Percentiles rank a stretch among this genome's conserved stretches.
Evolutionary conservation across 106 monocot genomes (phyloP).

Genomic region (Dendrobium nobile): DNA sequence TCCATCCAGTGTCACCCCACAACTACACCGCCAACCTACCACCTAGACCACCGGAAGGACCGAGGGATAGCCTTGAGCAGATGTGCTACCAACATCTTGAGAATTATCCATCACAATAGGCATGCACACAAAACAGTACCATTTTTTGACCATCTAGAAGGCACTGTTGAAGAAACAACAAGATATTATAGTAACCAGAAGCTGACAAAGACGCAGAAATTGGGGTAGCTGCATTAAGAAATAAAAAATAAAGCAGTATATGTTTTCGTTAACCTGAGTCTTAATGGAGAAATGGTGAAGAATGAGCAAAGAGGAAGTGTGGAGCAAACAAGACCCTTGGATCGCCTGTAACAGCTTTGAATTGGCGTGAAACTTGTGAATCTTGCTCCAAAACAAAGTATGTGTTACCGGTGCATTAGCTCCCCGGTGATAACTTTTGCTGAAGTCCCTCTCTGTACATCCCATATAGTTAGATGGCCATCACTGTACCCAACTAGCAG

Average conservation of each 20-base stretch:
- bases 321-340: conserved; percentile 80
- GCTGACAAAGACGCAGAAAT: neutral
- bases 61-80: conserved; percentile 50
- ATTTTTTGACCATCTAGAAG: conserved; percentile 82
- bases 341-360: conserved; percentile 87
- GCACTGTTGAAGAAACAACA: conserved; percentile 33
- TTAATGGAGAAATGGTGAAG: conserved; percentile 74
- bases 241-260: neutral
- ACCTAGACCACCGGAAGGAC: conserved; percentile 51
- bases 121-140: conserved; percentile 68
- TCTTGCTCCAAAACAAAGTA: conserved; percentile 77
- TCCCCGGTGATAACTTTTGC: conserved; percentile 74
- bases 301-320: conserved; percentile 71
- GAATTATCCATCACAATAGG: conserved; percentile 53
- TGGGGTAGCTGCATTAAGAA: neutral
- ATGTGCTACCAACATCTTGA: conserved; percentile 24
- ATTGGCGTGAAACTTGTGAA: conserved; percentile 62
- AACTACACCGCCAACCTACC: conserved; percentile 87
- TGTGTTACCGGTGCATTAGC: conserved; percentile 74
- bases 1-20: conserved; percentile 72
- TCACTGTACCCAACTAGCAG: conserved; percentile 90
- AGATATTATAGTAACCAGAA: neutral
- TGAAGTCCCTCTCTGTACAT: conserved; percentile 60
- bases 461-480: conserved; percentile 91
- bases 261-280: conserved; percentile 52